These are phyloP conservation scores for Clitocybe nebularis DNA, from an alignment of 1,284 basidiomycete genomes.

Conservation along the genomic window DNA sequence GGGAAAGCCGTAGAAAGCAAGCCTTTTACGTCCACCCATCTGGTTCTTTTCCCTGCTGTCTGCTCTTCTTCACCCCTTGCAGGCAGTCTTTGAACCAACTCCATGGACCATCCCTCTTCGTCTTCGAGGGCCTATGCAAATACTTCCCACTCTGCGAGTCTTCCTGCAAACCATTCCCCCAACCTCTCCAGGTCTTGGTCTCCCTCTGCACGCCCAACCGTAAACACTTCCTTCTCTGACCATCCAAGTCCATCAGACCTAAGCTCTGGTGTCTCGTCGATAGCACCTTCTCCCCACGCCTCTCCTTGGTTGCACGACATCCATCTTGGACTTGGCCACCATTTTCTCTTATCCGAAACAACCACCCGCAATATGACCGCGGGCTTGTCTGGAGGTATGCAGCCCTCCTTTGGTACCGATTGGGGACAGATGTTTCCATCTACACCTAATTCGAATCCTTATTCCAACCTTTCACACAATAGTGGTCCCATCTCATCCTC, in stretches of 20 bases:
- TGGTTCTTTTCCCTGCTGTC: not conserved
- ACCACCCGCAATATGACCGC: slow-evolving; percentile 11
- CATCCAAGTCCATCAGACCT: slow-evolving; percentile 30
- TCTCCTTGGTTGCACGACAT: slow-evolving; percentile 38
- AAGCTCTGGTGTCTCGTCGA: slow-evolving; percentile 32
- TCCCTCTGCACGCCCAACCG: slow-evolving; percentile 33
- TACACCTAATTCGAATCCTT: slow-evolving; percentile 8
- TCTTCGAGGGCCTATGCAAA: slow-evolving; percentile 17
- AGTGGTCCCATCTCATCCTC: slow-evolving; percentile 18
- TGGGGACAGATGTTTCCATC: slow-evolving; percentile 14
- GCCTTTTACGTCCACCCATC: slow-evolving; percentile 1
- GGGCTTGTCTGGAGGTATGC: slow-evolving; percentile 11
- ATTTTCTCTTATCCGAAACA: slow-evolving; percentile 15
- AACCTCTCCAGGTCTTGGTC: slow-evolving; percentile 31
- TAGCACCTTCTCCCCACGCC: slow-evolving; percentile 32
- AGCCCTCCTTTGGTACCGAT: slow-evolving; percentile 17
- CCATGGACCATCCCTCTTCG: slow-evolving; percentile 18
- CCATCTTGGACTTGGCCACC: slow-evolving; percentile 17
- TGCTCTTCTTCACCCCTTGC: not conserved
- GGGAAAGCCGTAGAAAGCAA: too few relatives aligned
- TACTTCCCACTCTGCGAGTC: not conserved
- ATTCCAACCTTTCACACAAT: slow-evolving; percentile 19
- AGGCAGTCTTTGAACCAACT: slow-evolving; percentile 5
- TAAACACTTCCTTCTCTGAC: slow-evolving; percentile 33
- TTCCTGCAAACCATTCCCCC: slow-evolving; percentile 13